These are phyloP conservation scores for Pseudogymnoascus destructans DNA, from an alignment of 2,329 filamentous ascomycete species.

Conservation along the genomic window DNA sequence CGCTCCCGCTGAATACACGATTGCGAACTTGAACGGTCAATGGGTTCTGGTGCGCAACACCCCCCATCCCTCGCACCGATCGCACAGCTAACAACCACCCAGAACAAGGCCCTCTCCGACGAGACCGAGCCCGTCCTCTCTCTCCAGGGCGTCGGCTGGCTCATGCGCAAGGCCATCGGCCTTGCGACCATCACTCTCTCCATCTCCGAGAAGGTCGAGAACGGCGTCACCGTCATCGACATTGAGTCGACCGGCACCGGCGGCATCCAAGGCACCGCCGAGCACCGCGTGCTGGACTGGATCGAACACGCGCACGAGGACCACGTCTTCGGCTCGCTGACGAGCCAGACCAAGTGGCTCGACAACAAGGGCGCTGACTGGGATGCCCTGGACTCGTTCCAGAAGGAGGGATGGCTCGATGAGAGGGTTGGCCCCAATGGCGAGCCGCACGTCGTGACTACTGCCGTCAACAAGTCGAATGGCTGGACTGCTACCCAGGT, in stretches of 20 bases:
- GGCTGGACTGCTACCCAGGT: conserved; percentile 44
- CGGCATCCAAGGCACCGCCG: conserved; percentile 44
- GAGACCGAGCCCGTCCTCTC: conserved; percentile 43
- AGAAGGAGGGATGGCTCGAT: conserved; percentile 36
- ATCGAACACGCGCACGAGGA: conserved; percentile 40
- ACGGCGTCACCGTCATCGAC: conserved; percentile 36
- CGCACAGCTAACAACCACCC: conserved; percentile 9
- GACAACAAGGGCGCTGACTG: conserved; percentile 26
- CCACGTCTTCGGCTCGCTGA: conserved; percentile 47
- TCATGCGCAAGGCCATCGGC: conserved; percentile 45
- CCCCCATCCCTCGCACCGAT: not conserved
- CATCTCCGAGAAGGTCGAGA: conserved; percentile 29
- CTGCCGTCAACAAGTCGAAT: conserved; percentile 33
- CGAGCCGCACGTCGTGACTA: conserved; percentile 35
- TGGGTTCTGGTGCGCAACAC: conserved; percentile 37
- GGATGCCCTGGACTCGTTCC: conserved; percentile 30
- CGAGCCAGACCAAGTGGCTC: conserved; percentile 35
- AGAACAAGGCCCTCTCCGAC: conserved; percentile 51
- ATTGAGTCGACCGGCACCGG: conserved; percentile 51
- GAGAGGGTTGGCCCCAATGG: conserved; percentile 31
- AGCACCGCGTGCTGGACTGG: conserved; percentile 45
- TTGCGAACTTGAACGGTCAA: conserved; percentile 38
- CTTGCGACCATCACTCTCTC: conserved; percentile 43
- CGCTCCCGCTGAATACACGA: conserved; percentile 37
- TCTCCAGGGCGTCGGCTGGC: conserved; percentile 45